Evolutionary conservation across 78 protist species (phyloP), one percentile per base, ranked within the genome.

Genomic region (Dictyostelium capitatum): DNA sequence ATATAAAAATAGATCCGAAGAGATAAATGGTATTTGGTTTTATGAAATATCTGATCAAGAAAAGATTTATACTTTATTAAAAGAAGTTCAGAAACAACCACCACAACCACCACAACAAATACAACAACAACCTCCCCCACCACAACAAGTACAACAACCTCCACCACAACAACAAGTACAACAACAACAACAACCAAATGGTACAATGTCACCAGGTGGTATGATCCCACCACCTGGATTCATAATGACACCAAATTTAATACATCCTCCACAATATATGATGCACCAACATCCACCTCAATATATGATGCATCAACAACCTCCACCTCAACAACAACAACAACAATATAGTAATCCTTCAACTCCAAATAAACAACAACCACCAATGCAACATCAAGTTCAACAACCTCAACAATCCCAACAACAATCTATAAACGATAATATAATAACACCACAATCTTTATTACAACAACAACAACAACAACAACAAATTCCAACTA

Each of bases 1-100:
- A 6, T 87, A 87, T 37, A 87, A 65, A 50, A 87, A 77, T 32
- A 74, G 54, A 20, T 41, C 19, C 43, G 69, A 73, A 9, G 80
- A 51, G 28, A 87, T 87, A 28, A 77, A 77, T 77, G 93, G 93
- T 37, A 87, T 87, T 37, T 87, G 93, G 93, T 87, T 87, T 54
- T 87, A 87, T 50, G 93, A 87, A 37, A 10, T 9, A 4, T 11
- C 78, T 23, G 93, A 87, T 19, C 93, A 87, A 51, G 79, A 56
- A 50, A 77, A 78, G 23, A 78, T 87, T 23, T 87, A 59, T 48
- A 74, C 50, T 25, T 64, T 75, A 56, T 37, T 87, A 19, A 87
- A 87, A 37, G 93, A 87, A 14, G 30, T 77, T 20, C 93, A 87
- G 50, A 56, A 65, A 25, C 67, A 87, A 23, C 78, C 78, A 62